Evolutionary conservation across 352 stramenopile species (phyloP).

Genomic region (Chrysophaeum taylorii): DNA sequence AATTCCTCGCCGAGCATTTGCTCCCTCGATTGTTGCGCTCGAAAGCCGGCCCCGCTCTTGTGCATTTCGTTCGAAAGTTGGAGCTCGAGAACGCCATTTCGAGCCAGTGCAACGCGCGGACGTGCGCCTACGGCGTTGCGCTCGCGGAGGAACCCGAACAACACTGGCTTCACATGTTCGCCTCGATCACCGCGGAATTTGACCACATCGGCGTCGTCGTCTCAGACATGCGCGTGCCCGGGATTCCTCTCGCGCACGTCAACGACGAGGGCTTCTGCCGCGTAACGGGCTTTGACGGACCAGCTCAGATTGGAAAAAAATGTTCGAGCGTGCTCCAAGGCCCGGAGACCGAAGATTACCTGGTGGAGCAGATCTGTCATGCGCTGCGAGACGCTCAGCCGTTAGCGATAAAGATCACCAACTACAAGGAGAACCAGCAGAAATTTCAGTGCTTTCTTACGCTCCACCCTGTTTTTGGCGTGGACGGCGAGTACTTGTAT

Average conservation of each 20-base stretch:
- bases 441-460: constrained; percentile 28
- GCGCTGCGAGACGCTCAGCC: constrained; percentile 25
- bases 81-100: no score
- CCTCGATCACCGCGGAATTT: constrained; percentile 25
- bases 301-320: constrained; percentile 22
- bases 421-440: constrained; percentile 28
- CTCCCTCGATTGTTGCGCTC: background rate
- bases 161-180: constrained; percentile 35
- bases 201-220: constrained; percentile 29
- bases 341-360: constrained; percentile 26
- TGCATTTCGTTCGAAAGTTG: background rate
- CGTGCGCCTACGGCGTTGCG: background rate
- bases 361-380: constrained; percentile 29
- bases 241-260: constrained; percentile 23
- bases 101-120: background rate
- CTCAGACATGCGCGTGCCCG: constrained; percentile 25
- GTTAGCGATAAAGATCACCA: constrained; percentile 27
- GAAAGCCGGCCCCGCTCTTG: background rate
- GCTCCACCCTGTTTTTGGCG: constrained; percentile 25
- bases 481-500: constrained; percentile 24
- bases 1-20: background rate
- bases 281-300: constrained; percentile 22
- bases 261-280: constrained; percentile 23
- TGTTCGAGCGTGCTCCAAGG: constrained; percentile 28
- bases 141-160: constrained; percentile 1